phyloP scores from a whole-genome alignment of 192 early-diverging fungal genomes.

The Coemansia sp. region DNA sequence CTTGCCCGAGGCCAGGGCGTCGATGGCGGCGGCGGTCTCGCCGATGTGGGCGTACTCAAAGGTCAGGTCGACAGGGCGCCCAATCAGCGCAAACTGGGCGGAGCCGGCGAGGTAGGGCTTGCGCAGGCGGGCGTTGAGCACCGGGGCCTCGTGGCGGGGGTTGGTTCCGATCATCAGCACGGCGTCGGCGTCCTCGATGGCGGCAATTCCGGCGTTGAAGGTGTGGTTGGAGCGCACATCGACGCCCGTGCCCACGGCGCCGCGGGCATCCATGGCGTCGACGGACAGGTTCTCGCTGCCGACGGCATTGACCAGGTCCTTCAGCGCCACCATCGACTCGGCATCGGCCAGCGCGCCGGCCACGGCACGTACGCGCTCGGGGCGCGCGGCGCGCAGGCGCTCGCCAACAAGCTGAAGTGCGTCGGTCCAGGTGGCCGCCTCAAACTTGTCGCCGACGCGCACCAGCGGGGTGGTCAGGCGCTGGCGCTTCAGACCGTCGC shows the following conservation, averaged over 20 bases:
- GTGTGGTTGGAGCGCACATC: conserved; percentile 92
- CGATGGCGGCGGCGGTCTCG: conserved; percentile 57
- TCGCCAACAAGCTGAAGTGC: conserved; percentile 73
- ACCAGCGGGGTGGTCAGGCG: conserved; percentile 89
- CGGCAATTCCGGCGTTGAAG: conserved; percentile 77
- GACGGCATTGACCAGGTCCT: conserved; percentile 87
- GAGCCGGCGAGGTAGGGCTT: conserved; percentile 86
- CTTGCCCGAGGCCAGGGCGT: conserved; percentile 62
- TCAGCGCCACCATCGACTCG: conserved; percentile 88
- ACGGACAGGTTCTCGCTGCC: conserved; percentile 83
- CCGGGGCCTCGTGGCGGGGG: conserved; percentile 93
- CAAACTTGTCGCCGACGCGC: conserved; percentile 77
- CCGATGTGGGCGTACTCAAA: conserved; percentile 91
- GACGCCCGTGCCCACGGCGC: conserved; percentile 49
- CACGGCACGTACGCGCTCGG: conserved; percentile 71
- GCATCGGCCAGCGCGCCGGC: conserved; percentile 93
- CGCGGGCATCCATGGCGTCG: conserved; percentile 52
- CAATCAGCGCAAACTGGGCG: conserved; percentile 78
- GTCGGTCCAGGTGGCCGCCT: conserved; percentile 79
- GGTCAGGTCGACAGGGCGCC: conserved; percentile 72
- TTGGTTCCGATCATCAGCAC: conserved; percentile 91
- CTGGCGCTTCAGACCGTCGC: conserved; percentile 95
- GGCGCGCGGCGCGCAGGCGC: conserved; percentile 57
- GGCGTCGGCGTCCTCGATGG: conserved; percentile 90
- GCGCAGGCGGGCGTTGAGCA: conserved; percentile 93